phyloP scores from a whole-genome alignment of 2,329 filamentous ascomycete species.

The Hortaea werneckii region DNA sequence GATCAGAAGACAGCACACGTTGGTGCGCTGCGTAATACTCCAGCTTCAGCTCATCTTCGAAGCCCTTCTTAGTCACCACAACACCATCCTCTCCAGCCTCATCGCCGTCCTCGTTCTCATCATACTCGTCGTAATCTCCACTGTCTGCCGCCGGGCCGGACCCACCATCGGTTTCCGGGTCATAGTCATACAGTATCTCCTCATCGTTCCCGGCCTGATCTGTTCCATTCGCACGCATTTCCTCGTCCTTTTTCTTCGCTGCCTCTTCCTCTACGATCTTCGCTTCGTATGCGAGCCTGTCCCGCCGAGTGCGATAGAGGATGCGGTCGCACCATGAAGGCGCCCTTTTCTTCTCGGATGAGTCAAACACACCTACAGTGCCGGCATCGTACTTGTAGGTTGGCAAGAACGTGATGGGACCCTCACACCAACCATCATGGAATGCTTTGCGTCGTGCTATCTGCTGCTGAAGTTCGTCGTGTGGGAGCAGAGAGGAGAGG shows the following conservation, averaged over 20 bases:
- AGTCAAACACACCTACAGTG: slow-evolving; percentile 85
- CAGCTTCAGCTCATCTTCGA: slow-evolving; percentile 44
- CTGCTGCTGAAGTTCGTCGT: slow-evolving; percentile 73
- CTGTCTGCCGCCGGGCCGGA: slow-evolving; percentile 34
- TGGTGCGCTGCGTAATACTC: slow-evolving; percentile 79
- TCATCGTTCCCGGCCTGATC: slow-evolving; percentile 67
- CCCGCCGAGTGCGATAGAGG: slow-evolving; percentile 66
- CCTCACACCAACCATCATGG: slow-evolving; percentile 86
- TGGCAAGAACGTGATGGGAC: slow-evolving; percentile 75
- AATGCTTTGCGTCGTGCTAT: slow-evolving; percentile 72
- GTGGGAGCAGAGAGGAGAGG: slow-evolving; percentile 72
- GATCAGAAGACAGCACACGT: slow-evolving; percentile 81
- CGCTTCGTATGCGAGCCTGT: slow-evolving; percentile 56
- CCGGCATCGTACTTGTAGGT: slow-evolving; percentile 98
- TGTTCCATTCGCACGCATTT: slow-evolving; percentile 73
- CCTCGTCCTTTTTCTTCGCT: slow-evolving; percentile 63
- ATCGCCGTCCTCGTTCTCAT: slow-evolving; percentile 34
- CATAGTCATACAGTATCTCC: slow-evolving; percentile 78
- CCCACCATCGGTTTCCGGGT: slow-evolving; percentile 60
- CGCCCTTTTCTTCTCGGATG: slow-evolving; percentile 83
- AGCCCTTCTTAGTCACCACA: slow-evolving; percentile 49
- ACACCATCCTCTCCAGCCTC: slow-evolving; percentile 14
- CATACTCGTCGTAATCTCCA: slow-evolving; percentile 45
- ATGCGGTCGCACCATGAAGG: slow-evolving; percentile 98
- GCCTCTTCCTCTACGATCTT: slow-evolving; percentile 55